These are phyloP conservation scores for Teratosphaeria nubilosa DNA, from an alignment of 2,329 filamentous ascomycete genomes.

Conservation along the genomic window DNA sequence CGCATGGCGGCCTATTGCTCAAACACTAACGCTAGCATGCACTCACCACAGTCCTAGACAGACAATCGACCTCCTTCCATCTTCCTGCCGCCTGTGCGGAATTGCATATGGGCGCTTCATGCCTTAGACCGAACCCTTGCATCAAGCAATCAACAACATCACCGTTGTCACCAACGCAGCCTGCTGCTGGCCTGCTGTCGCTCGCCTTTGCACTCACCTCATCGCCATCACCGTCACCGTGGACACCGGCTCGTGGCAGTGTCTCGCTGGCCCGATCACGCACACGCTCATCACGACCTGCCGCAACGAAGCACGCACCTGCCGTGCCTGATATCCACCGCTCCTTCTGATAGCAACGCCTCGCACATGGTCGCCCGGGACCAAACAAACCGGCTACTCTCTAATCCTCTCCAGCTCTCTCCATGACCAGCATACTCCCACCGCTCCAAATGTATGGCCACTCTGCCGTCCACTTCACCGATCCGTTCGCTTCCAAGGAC, in stretches of 20 bases:
- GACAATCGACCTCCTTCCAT: slow-evolving; percentile 8
- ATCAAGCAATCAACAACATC: slow-evolving; percentile 1
- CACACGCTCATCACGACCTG: neutral
- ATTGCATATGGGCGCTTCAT: neutral
- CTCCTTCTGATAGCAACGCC: neutral
- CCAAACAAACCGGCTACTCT: neutral
- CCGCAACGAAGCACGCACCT: neutral
- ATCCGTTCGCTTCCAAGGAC: slow-evolving; percentile 24
- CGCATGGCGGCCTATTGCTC: neutral
- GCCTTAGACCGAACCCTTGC: slow-evolving; percentile 1
- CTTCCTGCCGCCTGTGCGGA: slow-evolving; percentile 1
- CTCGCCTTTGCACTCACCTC: slow-evolving; percentile 2
- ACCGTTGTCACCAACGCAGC: neutral
- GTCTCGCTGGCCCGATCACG: neutral
- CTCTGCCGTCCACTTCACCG: slow-evolving; percentile 23
- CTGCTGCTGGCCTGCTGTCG: neutral
- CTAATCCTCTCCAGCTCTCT: neutral
- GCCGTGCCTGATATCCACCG: neutral
- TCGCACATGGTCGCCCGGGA: slow-evolving; percentile 1
- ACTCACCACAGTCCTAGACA: neutral
- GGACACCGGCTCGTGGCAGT: neutral
- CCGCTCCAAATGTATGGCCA: slow-evolving; percentile 25
- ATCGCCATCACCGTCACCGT: neutral
- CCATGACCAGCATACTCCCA: slow-evolving; percentile 18
- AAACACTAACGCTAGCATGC: neutral